Evolutionary conservation across 768 basidiomycete species (phyloP).

Genomic region (Tulasnella sp.): DNA sequence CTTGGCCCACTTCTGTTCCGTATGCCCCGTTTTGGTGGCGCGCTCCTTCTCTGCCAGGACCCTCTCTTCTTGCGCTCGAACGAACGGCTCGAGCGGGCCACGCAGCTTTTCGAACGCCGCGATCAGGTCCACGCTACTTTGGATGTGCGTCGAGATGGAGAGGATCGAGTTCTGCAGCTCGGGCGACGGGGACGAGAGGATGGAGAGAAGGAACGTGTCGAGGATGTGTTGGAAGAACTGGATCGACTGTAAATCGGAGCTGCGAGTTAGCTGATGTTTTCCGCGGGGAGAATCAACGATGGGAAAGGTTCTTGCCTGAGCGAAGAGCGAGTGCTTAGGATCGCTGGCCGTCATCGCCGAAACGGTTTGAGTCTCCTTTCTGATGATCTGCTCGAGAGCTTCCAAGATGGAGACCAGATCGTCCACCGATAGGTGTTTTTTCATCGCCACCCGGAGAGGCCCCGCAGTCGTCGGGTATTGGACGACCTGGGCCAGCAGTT

Average conservation of each 20-base stretch:
- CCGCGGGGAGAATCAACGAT: background rate
- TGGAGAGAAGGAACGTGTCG: slow-evolving; percentile 3
- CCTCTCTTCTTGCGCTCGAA: background rate
- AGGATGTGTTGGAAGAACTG: background rate
- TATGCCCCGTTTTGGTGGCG: background rate
- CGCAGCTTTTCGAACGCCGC: background rate
- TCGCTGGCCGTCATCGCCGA: background rate
- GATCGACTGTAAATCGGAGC: background rate
- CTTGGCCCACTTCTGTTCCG: background rate
- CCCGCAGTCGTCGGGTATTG: background rate
- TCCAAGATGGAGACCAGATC: background rate
- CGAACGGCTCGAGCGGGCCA: background rate
- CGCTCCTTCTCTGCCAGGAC: background rate
- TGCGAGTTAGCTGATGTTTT: background rate
- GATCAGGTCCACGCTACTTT: background rate
- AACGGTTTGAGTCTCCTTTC: background rate
- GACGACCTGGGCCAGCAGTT: background rate
- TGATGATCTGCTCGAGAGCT: background rate
- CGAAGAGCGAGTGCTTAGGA: background rate
- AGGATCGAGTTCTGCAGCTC: background rate
- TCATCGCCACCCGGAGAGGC: background rate
- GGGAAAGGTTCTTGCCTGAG: background rate
- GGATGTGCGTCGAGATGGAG: background rate
- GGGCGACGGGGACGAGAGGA: background rate
- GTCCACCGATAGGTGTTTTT: background rate